Conservation (phyloP, 1,139 yeast species). For the Taiozyma sp. region DNA sequence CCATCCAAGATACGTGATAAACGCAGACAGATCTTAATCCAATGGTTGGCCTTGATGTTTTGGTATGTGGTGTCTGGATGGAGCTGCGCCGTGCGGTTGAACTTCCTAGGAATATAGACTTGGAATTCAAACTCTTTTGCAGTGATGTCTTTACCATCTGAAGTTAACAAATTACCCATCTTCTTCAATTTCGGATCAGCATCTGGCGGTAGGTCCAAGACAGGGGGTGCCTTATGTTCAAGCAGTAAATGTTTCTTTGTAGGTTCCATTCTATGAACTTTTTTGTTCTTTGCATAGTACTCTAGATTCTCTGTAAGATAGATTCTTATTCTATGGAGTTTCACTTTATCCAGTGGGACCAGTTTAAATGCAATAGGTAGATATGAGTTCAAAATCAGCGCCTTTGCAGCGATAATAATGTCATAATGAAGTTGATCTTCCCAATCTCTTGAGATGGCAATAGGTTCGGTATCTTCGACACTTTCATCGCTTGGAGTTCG, state of each 20-base stretch:
- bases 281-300: constrained; percentile 79
- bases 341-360: constrained; percentile 83
- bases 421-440: constrained; percentile 88
- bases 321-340: constrained; percentile 79
- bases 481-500: constrained; percentile 77
- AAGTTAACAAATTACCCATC: constrained; percentile 35
- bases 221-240: constrained; percentile 65
- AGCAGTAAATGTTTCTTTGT: constrained; percentile 70
- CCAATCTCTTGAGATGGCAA: constrained; percentile 88
- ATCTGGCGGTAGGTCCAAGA: constrained; percentile 27
- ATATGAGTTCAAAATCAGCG: constrained; percentile 76
- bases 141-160: constrained; percentile 34
- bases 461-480: constrained; percentile 89
- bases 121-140: constrained; percentile 77
- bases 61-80: constrained; percentile 83
- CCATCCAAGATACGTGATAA: constrained; percentile 58
- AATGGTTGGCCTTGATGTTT: constrained; percentile 82
- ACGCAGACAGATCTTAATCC: constrained; percentile 86
- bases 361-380: constrained; percentile 82
- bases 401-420: constrained; percentile 83
- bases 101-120: constrained; percentile 66
- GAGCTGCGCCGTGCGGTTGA: constrained; percentile 46
- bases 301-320: constrained; percentile 87
- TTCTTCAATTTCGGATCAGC: constrained; percentile 32
- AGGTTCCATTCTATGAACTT: constrained; percentile 91